These are phyloP conservation scores for Cladophialophora exuberans DNA, from an alignment of 2,329 filamentous ascomycete genomes.

Conservation along the genomic window DNA sequence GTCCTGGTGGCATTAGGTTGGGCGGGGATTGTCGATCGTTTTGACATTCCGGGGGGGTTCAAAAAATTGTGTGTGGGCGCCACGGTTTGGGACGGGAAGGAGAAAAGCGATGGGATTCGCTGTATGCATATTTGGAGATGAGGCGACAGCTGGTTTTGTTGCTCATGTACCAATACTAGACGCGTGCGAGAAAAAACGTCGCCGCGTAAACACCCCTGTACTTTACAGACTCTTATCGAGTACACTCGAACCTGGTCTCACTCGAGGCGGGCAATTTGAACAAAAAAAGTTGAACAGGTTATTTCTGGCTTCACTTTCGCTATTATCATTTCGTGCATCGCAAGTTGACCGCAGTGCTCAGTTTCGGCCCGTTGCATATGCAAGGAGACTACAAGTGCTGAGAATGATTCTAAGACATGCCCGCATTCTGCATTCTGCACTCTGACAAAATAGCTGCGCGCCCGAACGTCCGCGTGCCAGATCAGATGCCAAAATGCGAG, in stretches of 20 bases:
- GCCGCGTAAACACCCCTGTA: conserved; percentile 3
- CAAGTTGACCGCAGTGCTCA: not conserved
- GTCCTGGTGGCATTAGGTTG: conserved; percentile 1
- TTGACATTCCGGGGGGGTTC: not conserved
- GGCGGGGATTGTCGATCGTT: conserved; percentile 13
- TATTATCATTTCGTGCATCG: not conserved
- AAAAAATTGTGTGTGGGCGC: conserved; percentile 6
- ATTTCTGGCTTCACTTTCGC: conserved; percentile 8
- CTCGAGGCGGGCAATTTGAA: conserved; percentile 3
- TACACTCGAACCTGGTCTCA: conserved; percentile 1
- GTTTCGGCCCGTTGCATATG: not conserved
- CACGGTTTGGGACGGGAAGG: not conserved
- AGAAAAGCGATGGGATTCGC: conserved; percentile 1
- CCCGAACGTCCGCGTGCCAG: too few species aligned
- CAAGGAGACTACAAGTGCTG: not conserved
- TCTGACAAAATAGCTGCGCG: too few species aligned
- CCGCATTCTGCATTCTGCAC: too few species aligned
- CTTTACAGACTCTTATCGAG: conserved; percentile 6
- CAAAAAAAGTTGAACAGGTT: conserved; percentile 13
- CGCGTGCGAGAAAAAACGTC: not conserved
- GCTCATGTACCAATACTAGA: conserved; percentile 17
- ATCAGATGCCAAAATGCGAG: too few species aligned
- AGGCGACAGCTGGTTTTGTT: conserved; percentile 14
- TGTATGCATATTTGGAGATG: conserved; percentile 1
- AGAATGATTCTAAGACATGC: not conserved